Evolutionary conservation across 306 rosid species (phyloP), one percentile per base, ranked within the genome.

Genomic region (Ceratonia siliqua): DNA sequence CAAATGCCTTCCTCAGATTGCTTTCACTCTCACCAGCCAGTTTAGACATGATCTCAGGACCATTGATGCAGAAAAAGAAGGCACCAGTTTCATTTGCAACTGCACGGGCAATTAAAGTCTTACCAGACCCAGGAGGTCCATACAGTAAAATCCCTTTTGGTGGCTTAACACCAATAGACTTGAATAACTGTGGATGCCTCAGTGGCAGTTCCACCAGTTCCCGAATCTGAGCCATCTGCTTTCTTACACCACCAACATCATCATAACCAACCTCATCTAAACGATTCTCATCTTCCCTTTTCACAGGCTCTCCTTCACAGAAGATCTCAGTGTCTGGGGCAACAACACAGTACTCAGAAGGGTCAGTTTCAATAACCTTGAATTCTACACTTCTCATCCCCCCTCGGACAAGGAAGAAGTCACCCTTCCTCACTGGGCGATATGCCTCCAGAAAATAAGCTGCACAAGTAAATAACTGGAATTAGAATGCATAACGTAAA

Each of bases 51-150:
- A 94, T 94, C 81, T 94, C 93, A 0, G 97, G 98, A 39, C 97
- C 97, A 77, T 94, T 94, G 57, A 94, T 94, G 80, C 97, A 94
- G 91, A 94, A 91, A 84, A 94, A 94, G 85, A 94, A 94, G 49
- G 98, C 98, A 55, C 98, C 98, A 15, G 97, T 94, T 86, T 94
- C 98, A 85, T 94, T 91, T 24, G 98, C 98, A 43, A 94, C 96
- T 72, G 96, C 98, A 22, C 97, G 78, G 54, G 98, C 98, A 77
- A 94, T 92, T 57, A 90, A 77, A 70, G 97, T 94, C 83, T 94
- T 94, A 8, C 98, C 95, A 27, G 98, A 90, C 18, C 98, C 98
- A 66, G 97, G 95, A 11, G 97, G 98, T 46, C 97, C 97, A 82
- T 88, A 92, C 25, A 94, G 78, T 30, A 94, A 81, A 75, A 94